Base-by-base conservation (phyloP, 2,329 filamentous ascomycete species). In the Cyphellophora europaea region DNA sequence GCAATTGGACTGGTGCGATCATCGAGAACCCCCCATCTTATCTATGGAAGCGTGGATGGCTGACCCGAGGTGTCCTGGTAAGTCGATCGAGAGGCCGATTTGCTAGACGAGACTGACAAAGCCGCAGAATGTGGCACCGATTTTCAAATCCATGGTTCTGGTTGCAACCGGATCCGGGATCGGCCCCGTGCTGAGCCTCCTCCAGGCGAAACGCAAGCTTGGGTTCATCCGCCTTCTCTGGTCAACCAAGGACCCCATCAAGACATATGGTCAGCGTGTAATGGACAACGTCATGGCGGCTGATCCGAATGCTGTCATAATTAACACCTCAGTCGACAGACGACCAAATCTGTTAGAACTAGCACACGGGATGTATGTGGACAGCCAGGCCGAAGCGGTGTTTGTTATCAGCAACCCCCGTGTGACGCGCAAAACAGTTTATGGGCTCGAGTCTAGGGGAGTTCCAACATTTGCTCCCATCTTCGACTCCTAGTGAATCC, bases 111-210 rank as follows among this genome's bases (percentile, higher is more conserved):
- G 21, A 8, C 8, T 25, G 21, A 8, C 8, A n/a, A 25, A 25
- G 21, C 21, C n/a, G 21, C 21, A 25, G 21, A 74, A 78, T 46
- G 68, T 81, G 37, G 74, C 79, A 21, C 69, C 71, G 0, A 65
- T 85, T 17, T 85, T 84, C 61, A 65, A 66, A 38, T 70, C 69
- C 14, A 60, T 82, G 38, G 66, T 86, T 18, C 58, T 86, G 39
- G 72, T 85, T 5, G 77, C 74, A 4, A 86, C 81, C 0, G 81
- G 81, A 1, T 83, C 79, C 1, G 81, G 81, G 3, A 83, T 86
- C 38, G 81, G 79, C 0, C 81, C 81, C 0, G 71, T 76, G 35
- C 61, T 84, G 10, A 77, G 74, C 2, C 68, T 78, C 33, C 59
- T 36, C 61, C 62, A 3, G 51, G 62, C 11, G 34, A n/a, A 8